Evolutionary conservation across 345 rosid genomes (phyloP).

Genomic region (Citrus sinensis): DNA sequence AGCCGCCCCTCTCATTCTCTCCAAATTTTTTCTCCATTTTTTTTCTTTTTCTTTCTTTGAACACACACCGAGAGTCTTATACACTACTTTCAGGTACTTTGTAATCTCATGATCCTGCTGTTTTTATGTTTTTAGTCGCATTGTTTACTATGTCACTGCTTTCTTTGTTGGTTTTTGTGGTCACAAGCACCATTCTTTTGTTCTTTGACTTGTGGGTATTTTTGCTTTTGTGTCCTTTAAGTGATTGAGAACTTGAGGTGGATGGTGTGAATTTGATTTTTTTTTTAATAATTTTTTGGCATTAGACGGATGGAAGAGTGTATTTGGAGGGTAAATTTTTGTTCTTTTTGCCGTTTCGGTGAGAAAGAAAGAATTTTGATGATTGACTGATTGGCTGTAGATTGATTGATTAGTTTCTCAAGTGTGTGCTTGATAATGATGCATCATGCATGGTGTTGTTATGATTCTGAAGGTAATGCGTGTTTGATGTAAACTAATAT

Average conservation of each 20-base stretch:
- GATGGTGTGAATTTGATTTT: not conserved
- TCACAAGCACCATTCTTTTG: not conserved
- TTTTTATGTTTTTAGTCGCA: not conserved
- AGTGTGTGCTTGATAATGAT: no score
- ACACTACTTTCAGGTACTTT: slow-evolving; percentile 20
- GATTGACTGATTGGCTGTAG: not conserved
- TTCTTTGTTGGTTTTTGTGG: not conserved
- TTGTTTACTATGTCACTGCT: slow-evolving; percentile 9
- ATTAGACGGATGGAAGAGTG: not conserved
- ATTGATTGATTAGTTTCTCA: not conserved
- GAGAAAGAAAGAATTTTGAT: not conserved
- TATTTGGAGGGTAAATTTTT: not conserved
- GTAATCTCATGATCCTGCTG: not conserved
- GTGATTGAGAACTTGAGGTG: not conserved
- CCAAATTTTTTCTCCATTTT: not conserved
- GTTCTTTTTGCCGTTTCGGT: slow-evolving; percentile 9
- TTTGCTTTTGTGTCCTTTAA: not conserved
- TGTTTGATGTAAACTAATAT: not conserved
- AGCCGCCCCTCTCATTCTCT: slow-evolving; percentile 18
- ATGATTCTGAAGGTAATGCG: not conserved
- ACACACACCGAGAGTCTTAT: not conserved
- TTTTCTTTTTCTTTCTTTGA: not conserved
- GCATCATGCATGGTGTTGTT: not conserved
- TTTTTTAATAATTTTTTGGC: not conserved
- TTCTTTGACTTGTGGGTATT: not conserved